A percentile compares a stretch with the other conserved stretches of the same genome.
These are phyloP conservation scores for Microascus cirrosus DNA, from an alignment of 2,329 filamentous ascomycete species.

Conservation along the genomic window DNA sequence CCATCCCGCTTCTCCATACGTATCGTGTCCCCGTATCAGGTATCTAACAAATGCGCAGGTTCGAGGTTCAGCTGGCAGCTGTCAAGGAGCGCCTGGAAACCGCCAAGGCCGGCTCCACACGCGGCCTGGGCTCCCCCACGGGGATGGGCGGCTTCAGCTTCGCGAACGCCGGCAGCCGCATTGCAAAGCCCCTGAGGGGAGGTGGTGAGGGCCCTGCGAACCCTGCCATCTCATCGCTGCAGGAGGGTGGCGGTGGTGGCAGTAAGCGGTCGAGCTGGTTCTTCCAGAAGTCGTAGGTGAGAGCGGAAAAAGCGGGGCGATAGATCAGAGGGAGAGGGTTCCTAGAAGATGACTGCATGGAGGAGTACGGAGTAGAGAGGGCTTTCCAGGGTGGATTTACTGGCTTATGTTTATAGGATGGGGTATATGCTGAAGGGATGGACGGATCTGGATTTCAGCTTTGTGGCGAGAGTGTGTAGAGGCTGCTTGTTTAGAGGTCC, in stretches of 20 bases:
- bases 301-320: not conserved
- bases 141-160: slow-evolving; percentile 61
- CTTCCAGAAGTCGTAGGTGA: slow-evolving; percentile 48
- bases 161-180: slow-evolving; percentile 49
- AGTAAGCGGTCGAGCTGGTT: slow-evolving; percentile 66
- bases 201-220: slow-evolving; percentile 38
- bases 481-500: no score
- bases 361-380: slow-evolving; percentile 4
- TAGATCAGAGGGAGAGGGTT: not conserved
- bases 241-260: slow-evolving; percentile 33
- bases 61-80: slow-evolving; percentile 90
- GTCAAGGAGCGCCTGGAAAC: slow-evolving; percentile 97
- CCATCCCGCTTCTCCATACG: not conserved
- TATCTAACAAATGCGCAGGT: slow-evolving; percentile 45
- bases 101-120: slow-evolving; percentile 83
- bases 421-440: not conserved
- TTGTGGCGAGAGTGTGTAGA: no score
- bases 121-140: slow-evolving; percentile 60
- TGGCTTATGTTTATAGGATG: not conserved
- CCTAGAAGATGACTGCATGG: slow-evolving; percentile 1
- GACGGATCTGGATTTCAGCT: no score
- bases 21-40: not conserved
- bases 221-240: slow-evolving; percentile 46
- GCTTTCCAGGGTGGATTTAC: not conserved
- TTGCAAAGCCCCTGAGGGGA: slow-evolving; percentile 58